Conservation (phyloP, 805 yeast genomes). For the Hyphopichia homilentoma region DNA sequence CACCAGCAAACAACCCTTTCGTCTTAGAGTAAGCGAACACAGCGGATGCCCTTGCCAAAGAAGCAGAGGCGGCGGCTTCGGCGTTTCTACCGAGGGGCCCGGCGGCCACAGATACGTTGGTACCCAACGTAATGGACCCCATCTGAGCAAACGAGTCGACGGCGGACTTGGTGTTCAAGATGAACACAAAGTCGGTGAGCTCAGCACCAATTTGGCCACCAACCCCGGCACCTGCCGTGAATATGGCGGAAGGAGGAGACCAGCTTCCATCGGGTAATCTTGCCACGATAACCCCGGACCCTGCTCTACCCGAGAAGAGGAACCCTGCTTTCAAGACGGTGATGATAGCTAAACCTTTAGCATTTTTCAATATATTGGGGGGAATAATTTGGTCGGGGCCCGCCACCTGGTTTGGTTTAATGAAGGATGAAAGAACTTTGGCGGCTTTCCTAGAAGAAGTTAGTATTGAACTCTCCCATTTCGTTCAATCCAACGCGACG, state of each 20-base stretch:
- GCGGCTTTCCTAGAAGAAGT: conserved; percentile 75
- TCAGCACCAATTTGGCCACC: conserved; percentile 98
- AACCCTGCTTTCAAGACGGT: conserved; percentile 98
- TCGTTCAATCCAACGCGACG: background rate
- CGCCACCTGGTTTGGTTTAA: conserved; percentile 90
- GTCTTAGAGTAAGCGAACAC: conserved; percentile 92
- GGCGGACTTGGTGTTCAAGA: conserved; percentile 80
- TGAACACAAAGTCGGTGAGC: conserved; percentile 92
- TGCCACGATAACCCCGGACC: conserved; percentile 93
- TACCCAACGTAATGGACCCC: conserved; percentile 93
- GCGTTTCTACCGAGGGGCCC: conserved; percentile 98
- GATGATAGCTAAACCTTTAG: conserved; percentile 87
- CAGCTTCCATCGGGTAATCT: conserved; percentile 91
- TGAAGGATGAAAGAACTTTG: conserved; percentile 79
- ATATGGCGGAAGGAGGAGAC: conserved; percentile 97
- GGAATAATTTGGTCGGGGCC: conserved; percentile 91
- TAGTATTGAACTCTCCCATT: background rate
- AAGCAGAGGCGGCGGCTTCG: conserved; percentile 95
- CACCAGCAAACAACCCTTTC: conserved; percentile 96
- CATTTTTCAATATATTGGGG: conserved; percentile 78
- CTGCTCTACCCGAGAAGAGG: conserved; percentile 94
- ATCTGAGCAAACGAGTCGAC: conserved; percentile 91
- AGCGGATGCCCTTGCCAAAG: conserved; percentile 82
- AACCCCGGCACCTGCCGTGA: conserved; percentile 97
- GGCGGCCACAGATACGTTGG: conserved; percentile 92